Conservation (phyloP, 1,284 basidiomycete genomes). For the Papiliotrema laurentii region DNA sequence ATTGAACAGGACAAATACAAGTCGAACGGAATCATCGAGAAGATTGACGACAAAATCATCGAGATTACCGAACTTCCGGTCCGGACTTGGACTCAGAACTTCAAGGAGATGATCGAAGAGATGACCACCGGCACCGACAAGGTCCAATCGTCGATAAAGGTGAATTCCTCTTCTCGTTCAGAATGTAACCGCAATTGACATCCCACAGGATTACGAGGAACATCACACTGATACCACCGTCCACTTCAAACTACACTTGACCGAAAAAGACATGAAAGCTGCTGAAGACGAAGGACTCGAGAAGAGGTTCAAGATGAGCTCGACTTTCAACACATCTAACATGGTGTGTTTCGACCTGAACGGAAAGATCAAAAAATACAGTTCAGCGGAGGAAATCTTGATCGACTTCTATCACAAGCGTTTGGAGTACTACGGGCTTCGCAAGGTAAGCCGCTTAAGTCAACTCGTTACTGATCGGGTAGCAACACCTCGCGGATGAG, state of each 20-base stretch:
- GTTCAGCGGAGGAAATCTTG: constrained; percentile 83
- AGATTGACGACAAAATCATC: constrained; percentile 79
- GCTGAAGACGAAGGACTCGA: constrained; percentile 83
- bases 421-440: constrained; percentile 85
- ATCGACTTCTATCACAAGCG: constrained; percentile 91
- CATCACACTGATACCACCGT: constrained; percentile 91
- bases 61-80: constrained; percentile 96
- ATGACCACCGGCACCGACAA: constrained; percentile 58
- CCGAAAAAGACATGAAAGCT: constrained; percentile 73
- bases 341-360: constrained; percentile 99
- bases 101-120: constrained; percentile 84
- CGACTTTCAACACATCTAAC: constrained; percentile 82
- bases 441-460: constrained; percentile 72
- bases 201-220: constrained; percentile 89
- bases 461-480: too few relatives aligned
- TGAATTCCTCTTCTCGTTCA: constrained; percentile 15
- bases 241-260: constrained; percentile 83
- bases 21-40: constrained; percentile 67
- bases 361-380: constrained; percentile 93
- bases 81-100: constrained; percentile 89
- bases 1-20: constrained; percentile 82
- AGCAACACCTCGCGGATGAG: constrained; percentile 84
- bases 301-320: constrained; percentile 86
- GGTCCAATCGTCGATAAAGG: constrained; percentile 56
- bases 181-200: not conserved